Base-by-base conservation (phyloP, 148 eudicot genomes). In the Tetragonia tetragonoides region DNA sequence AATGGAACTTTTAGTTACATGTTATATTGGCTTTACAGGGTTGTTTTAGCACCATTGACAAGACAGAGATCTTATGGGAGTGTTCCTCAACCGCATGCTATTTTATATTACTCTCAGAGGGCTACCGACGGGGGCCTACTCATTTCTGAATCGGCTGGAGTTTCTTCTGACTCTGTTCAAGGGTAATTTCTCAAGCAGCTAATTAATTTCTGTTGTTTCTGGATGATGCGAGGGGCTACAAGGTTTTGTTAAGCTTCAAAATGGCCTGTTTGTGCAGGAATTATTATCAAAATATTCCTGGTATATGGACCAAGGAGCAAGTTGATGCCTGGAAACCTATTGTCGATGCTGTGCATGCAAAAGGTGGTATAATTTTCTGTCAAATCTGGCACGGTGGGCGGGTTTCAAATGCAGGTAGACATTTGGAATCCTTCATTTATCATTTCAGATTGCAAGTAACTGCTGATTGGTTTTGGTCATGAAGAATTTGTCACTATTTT, bases 301-400 rank as follows among this genome's bases (percentile, higher is more conserved):
- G 88, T 56, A 85, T 85, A 81, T 87, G 90, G 90, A 87, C 87
- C 9, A 80, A 85, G 54, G 87, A 87, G 75, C 90, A 87, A 56
- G 82, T 85, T 62, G 85, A 87, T 66, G 90, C 90, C 6, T 85
- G 90, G 90, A 87, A 85, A 73, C 87, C 90, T 24, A 87, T 87
- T 38, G 85, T 83, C 15, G 88, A 85, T 56, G 85, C 87, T 75
- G 88, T 87, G 16, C 90, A 87, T 73, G 88, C 85, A 7, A 87
- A 87, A 83, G 90, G 90, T 3, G 82, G 77, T 16, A 28, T 82
- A n/a, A 82, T 85, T 75, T 85, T 87, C 80, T 85, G 90, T 62
- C 90, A 87, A 57, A 66, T 87, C 44, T 87, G 90, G 88, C 88
- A 87, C 66, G 80, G 60, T 14, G 90, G 90, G 0, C 84, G 88